Evolutionary conservation across 192 early-diverging fungal species (phyloP), one percentile per base, ranked within the genome.

Genomic region (Entrophospora sp.): DNA sequence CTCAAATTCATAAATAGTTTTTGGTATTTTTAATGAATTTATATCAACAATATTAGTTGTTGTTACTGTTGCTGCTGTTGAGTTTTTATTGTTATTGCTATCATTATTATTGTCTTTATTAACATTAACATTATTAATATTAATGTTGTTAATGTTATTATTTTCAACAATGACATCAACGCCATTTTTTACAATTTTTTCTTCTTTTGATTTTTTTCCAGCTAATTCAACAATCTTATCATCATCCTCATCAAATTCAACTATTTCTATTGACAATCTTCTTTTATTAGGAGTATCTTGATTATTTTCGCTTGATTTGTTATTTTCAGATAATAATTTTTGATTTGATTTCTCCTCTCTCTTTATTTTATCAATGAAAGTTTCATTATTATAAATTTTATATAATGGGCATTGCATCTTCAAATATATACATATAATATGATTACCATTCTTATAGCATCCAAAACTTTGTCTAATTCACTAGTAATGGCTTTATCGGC

Each of bases 1-100:
- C 56, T 89, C 83, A 66, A 90, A 89, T 49, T 91, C 89, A 65
- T 73, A 77, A 51, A 83, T 82, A 12, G 81, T 86, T n/a, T 51
- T 73, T 10, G 86, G 84, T 24, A 63, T 38, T 4, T 63, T 57
- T 43, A 78, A 57, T 1, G 69, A 40, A 38, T 30, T 27, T 18
- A 14, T 4, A 31, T 32, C 1, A 9, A 3, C 7, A 14, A 13
- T 36, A 48, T 46, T 28, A 12, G 27, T 6, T 18, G 3, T 4
- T 8, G 6, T 27, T 37, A 31, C 3, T 27, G 44, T 6, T 12
- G 2, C 12, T 32, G 7, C 31, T 12, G 7, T 10, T 35, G 5
- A 8, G 30, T 57, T 28, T 13, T 31, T 35, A 12, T 2, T 35
- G 37, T 22, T 51, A 24, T 46, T 22, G 58, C 8, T 40, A 16